These are phyloP conservation scores for Arctostaphylos glauca DNA, from an alignment of 148 eudicot genomes.

Conservation along the genomic window DNA sequence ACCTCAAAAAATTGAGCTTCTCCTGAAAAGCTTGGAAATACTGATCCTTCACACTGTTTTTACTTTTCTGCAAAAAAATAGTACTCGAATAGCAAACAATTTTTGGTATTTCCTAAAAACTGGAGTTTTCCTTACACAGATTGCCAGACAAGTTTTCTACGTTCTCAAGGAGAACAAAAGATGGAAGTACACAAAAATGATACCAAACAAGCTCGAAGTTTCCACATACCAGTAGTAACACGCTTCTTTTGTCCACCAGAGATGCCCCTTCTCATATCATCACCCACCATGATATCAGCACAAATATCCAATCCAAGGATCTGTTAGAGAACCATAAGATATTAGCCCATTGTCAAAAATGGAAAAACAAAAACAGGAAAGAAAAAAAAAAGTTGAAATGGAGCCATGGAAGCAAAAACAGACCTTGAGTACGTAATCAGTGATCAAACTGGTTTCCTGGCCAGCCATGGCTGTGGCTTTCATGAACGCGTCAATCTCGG, in stretches of 20 bases:
- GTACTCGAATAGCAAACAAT: no score
- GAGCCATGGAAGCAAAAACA: neutral
- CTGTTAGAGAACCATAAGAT: neutral
- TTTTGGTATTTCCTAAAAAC: neutral
- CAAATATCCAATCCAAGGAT: constrained; percentile 5
- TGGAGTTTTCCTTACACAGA: neutral
- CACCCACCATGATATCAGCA: constrained; percentile 7
- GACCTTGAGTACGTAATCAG: constrained; percentile 44
- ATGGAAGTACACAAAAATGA: neutral
- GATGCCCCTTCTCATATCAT: constrained; percentile 5
- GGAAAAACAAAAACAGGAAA: neutral
- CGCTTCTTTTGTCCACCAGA: constrained; percentile 9
- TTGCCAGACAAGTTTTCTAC: neutral
- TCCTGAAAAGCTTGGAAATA: no score
- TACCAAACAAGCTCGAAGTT: neutral
- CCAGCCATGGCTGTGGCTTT: constrained; percentile 32
- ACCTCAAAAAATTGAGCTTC: no score
- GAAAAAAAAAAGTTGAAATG: neutral
- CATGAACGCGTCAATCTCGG: constrained; percentile 38
- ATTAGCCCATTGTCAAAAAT: neutral
- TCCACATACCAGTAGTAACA: constrained; percentile 6
- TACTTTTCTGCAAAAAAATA: no score
- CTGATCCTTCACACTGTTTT: no score
- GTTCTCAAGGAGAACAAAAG: neutral
- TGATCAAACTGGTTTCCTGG: constrained; percentile 32